phyloP scores from a whole-genome alignment of 1,284 basidiomycete genomes.

The Boletus smithii region DNA sequence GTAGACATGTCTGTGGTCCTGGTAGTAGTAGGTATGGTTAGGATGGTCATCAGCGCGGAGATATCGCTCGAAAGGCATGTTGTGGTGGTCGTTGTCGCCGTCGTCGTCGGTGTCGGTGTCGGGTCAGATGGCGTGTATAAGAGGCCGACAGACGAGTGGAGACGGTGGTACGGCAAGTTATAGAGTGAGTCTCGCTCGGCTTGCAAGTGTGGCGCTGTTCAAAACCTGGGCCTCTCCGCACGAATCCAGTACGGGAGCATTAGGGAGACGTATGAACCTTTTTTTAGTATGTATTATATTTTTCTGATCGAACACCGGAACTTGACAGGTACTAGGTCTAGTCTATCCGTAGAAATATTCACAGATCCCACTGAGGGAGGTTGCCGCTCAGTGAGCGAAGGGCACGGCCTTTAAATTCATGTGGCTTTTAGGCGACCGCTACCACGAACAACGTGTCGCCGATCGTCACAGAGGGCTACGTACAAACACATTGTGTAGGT shows the following conservation, averaged over 20 bases:
- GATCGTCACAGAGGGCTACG: constrained; percentile 30
- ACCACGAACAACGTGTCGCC: constrained; percentile 15
- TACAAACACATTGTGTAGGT: constrained; percentile 17
- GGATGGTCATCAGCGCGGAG: constrained; percentile 24
- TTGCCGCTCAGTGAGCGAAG: constrained; percentile 8
- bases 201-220: background rate
- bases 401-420: constrained; percentile 14
- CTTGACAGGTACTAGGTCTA: background rate
- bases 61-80: constrained; percentile 42
- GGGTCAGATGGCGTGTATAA: background rate
- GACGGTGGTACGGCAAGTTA: background rate
- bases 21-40: constrained; percentile 13
- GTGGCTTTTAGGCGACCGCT: constrained; percentile 26
- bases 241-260: background rate
- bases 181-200: background rate
- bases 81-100: constrained; percentile 5
- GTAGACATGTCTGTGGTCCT: constrained; percentile 14
- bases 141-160: background rate
- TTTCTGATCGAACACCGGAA: constrained; percentile 16
- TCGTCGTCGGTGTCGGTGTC: constrained; percentile 2
- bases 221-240: background rate
- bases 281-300: constrained; percentile 6
- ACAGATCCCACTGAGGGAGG: constrained; percentile 4
- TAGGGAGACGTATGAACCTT: constrained; percentile 10
- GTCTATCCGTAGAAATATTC: too few species aligned